phyloP scores from a whole-genome alignment of 306 rosid species.

The Dalbergia cultrata region DNA sequence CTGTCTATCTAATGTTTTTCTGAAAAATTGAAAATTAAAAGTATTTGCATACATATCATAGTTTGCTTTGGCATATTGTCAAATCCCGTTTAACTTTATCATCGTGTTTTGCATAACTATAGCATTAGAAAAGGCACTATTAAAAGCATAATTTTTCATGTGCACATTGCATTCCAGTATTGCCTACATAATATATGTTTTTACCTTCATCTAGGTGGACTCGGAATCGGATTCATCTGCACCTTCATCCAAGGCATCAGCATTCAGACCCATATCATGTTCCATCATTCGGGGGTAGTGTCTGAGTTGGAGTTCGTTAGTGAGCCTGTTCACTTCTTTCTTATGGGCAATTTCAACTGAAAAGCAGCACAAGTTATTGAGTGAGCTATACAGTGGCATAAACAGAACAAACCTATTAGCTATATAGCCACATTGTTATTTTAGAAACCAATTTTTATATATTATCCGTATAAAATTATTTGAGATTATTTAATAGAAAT shows the following conservation, averaged over 20 bases:
- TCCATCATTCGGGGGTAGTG: background rate
- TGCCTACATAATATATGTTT: background rate
- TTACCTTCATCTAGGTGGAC: background rate
- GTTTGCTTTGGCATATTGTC: background rate
- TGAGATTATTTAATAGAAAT: no score
- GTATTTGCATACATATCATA: background rate
- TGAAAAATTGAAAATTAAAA: no score
- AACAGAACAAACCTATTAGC: background rate
- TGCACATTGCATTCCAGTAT: background rate
- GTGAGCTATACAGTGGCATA: background rate
- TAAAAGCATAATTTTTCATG: background rate
- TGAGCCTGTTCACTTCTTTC: constrained; percentile 54
- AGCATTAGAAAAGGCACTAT: background rate
- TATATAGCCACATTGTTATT: no score
- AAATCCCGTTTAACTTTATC: background rate
- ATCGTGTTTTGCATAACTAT: background rate
- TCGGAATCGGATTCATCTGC: background rate
- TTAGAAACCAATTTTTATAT: no score
- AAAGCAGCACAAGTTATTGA: background rate
- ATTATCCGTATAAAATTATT: no score
- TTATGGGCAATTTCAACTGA: constrained; percentile 57
- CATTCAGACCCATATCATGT: background rate
- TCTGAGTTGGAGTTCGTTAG: constrained; percentile 29
- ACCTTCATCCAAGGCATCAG: background rate
- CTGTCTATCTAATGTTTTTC: no score